phyloP scores from a whole-genome alignment of 78 protist species.

The Speleostelium caveatum region DNA sequence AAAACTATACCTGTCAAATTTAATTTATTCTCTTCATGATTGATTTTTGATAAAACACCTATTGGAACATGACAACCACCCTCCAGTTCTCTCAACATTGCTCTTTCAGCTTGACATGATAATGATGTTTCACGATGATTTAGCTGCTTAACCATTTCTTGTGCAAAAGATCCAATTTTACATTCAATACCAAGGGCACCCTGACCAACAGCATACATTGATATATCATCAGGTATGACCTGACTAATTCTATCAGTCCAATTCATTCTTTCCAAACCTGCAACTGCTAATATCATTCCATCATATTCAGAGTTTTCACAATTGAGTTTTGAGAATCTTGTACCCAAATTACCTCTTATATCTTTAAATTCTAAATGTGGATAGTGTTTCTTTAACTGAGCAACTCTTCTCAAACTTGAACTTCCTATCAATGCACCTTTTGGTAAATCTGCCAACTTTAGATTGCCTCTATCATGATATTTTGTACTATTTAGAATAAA shows the following conservation, averaged over 20 bases:
- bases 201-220: slow-evolving; percentile 87
- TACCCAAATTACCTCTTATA: slow-evolving; percentile 87
- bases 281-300: slow-evolving; percentile 84
- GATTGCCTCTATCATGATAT: neutral
- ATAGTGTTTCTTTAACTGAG: slow-evolving; percentile 64
- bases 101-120: slow-evolving; percentile 75
- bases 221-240: slow-evolving; percentile 39
- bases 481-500: slow-evolving; percentile 32
- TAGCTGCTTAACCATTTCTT: slow-evolving; percentile 12
- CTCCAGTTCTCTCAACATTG: slow-evolving; percentile 75
- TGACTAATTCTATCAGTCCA: slow-evolving; percentile 43
- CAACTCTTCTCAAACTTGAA: slow-evolving; percentile 81
- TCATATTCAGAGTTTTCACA: slow-evolving; percentile 66
- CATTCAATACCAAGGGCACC: slow-evolving; percentile 88
- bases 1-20: slow-evolving; percentile 56
- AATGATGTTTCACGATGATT: slow-evolving; percentile 25
- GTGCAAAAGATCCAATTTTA: slow-evolving; percentile 30
- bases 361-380: slow-evolving; percentile 79
- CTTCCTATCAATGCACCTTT: slow-evolving; percentile 84
- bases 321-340: slow-evolving; percentile 86
- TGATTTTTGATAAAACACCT: slow-evolving; percentile 58
- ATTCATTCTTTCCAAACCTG: slow-evolving; percentile 85
- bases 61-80: slow-evolving; percentile 91
- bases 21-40: neutral
- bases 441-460: slow-evolving; percentile 71